phyloP scores from a whole-genome alignment of 2,329 filamentous ascomycete species.

The Harringtonia aguacate region DNA sequence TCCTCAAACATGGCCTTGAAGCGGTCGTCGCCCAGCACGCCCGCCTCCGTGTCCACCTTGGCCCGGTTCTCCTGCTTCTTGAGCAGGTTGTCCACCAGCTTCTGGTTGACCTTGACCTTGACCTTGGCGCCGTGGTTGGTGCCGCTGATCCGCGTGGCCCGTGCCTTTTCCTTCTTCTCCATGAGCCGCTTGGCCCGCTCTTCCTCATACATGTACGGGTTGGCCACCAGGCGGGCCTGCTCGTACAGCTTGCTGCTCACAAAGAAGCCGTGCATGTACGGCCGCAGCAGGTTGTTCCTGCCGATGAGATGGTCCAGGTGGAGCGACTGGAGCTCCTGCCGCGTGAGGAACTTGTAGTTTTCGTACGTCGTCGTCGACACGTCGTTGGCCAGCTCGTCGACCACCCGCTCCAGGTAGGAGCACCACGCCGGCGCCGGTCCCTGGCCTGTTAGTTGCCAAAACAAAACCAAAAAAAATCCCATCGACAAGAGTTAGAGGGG shows the following conservation, averaged over 20 bases:
- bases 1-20: conserved; percentile 87
- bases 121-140: too few relatives aligned
- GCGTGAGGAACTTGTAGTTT: conserved; percentile 96
- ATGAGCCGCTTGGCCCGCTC: conserved; percentile 84
- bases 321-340: conserved; percentile 74
- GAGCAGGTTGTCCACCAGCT: conserved; percentile 62
- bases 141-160: conserved; percentile 86
- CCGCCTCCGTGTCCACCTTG: conserved; percentile 46
- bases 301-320: conserved; percentile 84
- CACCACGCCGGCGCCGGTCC: conserved; percentile 94
- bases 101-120: conserved; percentile 95
- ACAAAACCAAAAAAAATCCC: conserved; percentile 7
- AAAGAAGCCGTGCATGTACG: conserved; percentile 99
- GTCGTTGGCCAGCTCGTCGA: conserved; percentile 95
- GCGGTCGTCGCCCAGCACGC: conserved; percentile 71
- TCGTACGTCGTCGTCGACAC: conserved; percentile 77
- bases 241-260: conserved; percentile 93
- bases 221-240: conserved; percentile 83
- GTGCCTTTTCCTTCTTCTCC: conserved; percentile 93
- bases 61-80: conserved; percentile 51
- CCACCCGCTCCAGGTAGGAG: conserved; percentile 90
- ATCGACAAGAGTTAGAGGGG: background rate
- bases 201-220: conserved; percentile 89
- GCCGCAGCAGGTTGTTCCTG: conserved; percentile 77
- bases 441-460: too few relatives aligned